Evolutionary conservation across 2,329 filamentous ascomycete genomes (phyloP).

Genomic region (Beauveria asiatica): DNA sequence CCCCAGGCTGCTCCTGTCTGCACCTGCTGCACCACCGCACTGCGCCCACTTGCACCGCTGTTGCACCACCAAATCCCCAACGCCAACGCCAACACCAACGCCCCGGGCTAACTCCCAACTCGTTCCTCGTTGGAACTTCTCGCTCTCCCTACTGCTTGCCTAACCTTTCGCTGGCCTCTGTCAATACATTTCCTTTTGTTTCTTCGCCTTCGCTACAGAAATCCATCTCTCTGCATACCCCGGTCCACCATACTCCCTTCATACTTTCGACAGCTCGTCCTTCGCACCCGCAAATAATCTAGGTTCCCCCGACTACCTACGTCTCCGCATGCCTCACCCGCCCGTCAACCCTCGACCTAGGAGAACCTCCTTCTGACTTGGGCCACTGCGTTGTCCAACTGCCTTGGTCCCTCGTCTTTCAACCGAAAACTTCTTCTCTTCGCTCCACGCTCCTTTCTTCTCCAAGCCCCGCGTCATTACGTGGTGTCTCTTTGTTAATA

Average conservation of each 20-base stretch:
- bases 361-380: background rate
- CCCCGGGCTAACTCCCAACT: background rate
- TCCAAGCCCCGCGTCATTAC: background rate
- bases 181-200: background rate
- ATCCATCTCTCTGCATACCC: background rate
- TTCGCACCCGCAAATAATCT: background rate
- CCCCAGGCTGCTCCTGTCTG: too few relatives aligned
- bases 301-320: conserved; percentile 10
- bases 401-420: background rate
- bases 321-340: conserved; percentile 5
- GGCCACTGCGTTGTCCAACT: background rate
- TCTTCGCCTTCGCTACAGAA: background rate
- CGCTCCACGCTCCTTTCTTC: background rate
- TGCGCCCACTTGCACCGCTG: background rate
- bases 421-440: background rate
- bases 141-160: background rate
- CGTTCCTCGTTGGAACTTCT: background rate
- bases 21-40: too few relatives aligned
- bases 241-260: background rate
- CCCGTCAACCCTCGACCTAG: background rate
- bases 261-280: background rate
- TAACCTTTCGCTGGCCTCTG: background rate
- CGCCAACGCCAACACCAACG: background rate
- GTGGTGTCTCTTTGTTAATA: background rate
- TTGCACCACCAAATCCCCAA: background rate